Evolutionary conservation across 2,329 filamentous ascomycete genomes (phyloP), one percentile per base, ranked within the genome.

Genomic region (Thelonectria rubi): DNA sequence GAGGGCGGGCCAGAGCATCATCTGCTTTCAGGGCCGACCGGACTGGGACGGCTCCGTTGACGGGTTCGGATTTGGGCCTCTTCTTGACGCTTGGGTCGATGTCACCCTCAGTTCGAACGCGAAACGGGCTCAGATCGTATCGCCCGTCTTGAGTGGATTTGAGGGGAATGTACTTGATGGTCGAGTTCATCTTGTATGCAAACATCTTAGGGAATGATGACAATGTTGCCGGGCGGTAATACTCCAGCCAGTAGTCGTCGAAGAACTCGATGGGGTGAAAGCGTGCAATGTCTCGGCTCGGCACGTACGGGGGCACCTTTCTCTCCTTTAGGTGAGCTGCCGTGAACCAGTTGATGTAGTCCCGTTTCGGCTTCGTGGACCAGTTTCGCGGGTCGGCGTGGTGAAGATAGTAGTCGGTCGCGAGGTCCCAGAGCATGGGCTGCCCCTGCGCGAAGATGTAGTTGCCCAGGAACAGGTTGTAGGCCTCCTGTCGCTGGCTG

Each of bases 171-270:
- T 94, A 94, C 63, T 91, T 91, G 65, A 94, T 87, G 4, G 92
- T 95, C 0, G 92, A 94, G 73, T 94, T 97, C 85, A 98, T 92
- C 73, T 92, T 93, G 77, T 91, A 97, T 0, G 93, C 88, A 74
- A 97, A 97, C 75, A 97, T 91, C 74, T 97, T 99, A 14, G 89
- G 86, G 67, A 98, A 93, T 0, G 93, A 95, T 0, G 95, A 97
- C 1, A 98, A 80, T 0, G 91, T 92, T 8, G 92, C 84, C 0
- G 95, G 95, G 14, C 94, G 88, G 74, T 99, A 99, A 76, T 97
- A 98, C 75, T 99, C 95, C 8, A 95, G 82, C 95, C 95, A 99
- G 77, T 97, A 99, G 76, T 98, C 93, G 73, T 98, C 94, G 62
- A 92, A 93, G 62, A 85, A 87, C 3, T 83, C 79, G 3, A 91